A percentile compares a stretch with the other conserved stretches of the same genome.
phyloP scores from a whole-genome alignment of 805 yeast genomes.

The Candida quercuum region DNA sequence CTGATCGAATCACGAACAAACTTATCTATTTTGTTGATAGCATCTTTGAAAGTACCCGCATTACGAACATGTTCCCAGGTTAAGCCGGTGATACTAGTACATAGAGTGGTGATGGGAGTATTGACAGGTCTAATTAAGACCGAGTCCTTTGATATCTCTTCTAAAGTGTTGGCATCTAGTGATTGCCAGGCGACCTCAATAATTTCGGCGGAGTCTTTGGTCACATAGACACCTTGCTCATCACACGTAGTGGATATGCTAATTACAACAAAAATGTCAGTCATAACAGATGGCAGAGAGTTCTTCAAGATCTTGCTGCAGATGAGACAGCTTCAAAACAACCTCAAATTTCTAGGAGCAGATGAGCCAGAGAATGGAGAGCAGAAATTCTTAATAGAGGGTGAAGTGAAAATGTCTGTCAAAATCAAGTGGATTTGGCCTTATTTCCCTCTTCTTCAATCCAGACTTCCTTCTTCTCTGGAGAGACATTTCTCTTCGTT shows the following conservation, averaged over 20 bases:
- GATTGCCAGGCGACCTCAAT: constrained; percentile 65
- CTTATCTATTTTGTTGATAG: constrained; percentile 48
- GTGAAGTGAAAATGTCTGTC: no score
- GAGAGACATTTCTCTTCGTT: no score
- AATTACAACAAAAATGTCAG: constrained; percentile 53
- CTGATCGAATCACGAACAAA: constrained; percentile 40
- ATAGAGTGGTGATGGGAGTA: constrained; percentile 58
- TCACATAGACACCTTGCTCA: constrained; percentile 50
- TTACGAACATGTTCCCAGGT: constrained; percentile 57
- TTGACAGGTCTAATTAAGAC: constrained; percentile 54
- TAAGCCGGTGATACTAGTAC: constrained; percentile 45
- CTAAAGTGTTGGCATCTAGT: constrained; percentile 48
- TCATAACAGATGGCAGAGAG: constrained; percentile 15
- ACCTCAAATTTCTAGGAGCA: no score
- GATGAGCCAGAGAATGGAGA: no score
- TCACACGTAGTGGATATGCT: constrained; percentile 64
- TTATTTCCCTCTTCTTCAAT: no score
- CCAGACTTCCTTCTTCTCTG: no score
- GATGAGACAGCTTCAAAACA: no score
- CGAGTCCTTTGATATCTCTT: constrained; percentile 36
- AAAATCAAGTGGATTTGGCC: no score
- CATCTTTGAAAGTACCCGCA: constrained; percentile 59
- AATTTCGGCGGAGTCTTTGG: constrained; percentile 65
- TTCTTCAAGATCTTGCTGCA: neutral
- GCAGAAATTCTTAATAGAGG: no score